Evolutionary conservation across 2,329 filamentous ascomycete species (phyloP).

Genomic region (Colletotrichum orbiculare): DNA sequence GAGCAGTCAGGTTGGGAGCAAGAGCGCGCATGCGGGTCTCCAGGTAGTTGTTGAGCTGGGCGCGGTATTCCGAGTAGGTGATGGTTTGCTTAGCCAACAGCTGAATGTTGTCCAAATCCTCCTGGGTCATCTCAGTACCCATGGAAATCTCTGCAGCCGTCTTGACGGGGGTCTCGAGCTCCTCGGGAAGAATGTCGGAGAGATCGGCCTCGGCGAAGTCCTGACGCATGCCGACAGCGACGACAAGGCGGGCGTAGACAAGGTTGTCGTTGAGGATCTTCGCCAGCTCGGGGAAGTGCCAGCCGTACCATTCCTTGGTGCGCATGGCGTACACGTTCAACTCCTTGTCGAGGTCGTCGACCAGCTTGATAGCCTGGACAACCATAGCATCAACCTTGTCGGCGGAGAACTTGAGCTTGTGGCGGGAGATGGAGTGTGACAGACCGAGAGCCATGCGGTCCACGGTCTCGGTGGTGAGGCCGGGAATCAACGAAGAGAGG

Average conservation of each 20-base stretch:
- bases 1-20: conserved; percentile 92
- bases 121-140: conserved; percentile 95
- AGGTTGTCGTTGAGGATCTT: conserved; percentile 98
- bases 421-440: conserved; percentile 93
- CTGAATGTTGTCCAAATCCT: conserved; percentile 93
- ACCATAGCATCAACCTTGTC: conserved; percentile 99
- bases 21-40: conserved; percentile 96
- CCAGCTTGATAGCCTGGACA: conserved; percentile 91
- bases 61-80: conserved; percentile 88
- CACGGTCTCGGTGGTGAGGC: conserved; percentile 84
- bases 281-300: conserved; percentile 99
- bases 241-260: conserved; percentile 88
- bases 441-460: conserved; percentile 96
- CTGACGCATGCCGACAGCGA: conserved; percentile 88
- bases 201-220: conserved; percentile 83
- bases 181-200: conserved; percentile 91
- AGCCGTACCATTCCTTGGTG: conserved; percentile 99
- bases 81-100: conserved; percentile 94
- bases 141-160: conserved; percentile 95
- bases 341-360: conserved; percentile 98
- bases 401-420: conserved; percentile 98
- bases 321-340: conserved; percentile 99
- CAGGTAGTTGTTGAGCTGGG: conserved; percentile 88
- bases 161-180: conserved; percentile 93
- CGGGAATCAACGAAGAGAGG: conserved; percentile 89